Evolutionary conservation across 495 filamentous ascomycete species (phyloP), one percentile per base, ranked within the genome.

Genomic region (Daldinia loculata): DNA sequence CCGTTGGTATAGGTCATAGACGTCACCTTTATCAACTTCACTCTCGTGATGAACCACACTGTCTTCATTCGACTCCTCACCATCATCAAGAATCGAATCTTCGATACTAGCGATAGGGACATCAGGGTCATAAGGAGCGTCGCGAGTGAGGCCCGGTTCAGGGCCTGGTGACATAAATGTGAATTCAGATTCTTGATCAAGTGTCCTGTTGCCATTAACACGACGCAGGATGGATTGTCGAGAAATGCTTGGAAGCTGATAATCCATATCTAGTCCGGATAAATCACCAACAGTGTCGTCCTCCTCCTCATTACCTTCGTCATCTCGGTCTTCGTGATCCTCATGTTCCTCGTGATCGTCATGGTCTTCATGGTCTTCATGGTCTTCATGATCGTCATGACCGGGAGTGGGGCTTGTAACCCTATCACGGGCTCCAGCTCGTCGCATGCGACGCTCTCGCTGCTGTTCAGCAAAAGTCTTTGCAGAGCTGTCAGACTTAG

Each of bases 151-250:
- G 61, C 83, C 81, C 24, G 85, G 82, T 67, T 86, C 88, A 1
- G 85, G 83, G 5, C 79, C 80, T 0, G 86, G 78, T 7, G 90
- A 87, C 0, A 86, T 88, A 60, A 88, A 89, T 60, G 84, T 85
- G 50, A 88, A 88, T 63, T 88, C 85, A n/a, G 88, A 88, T 53
- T 92, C 89, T 39, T 78, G 79, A 2, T 80, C 79, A 41, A 83
- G 82, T 62, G 78, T 77, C 55, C 89, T 86, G 56, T 90, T 87
- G 45, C 91, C 90, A 71, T 94, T 93, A 24, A 98, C 89, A 63
- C 93, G 93, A 15, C 93, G 89, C 55, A 97, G 80, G 63, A 98
- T 98, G 0, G 94, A 97, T 75, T 98, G 95, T 22, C 95, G 87
- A 36, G 95, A 98, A 74, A 97, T 95, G 29, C 89, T 90, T 14